phyloP scores from a whole-genome alignment of 2,329 filamentous ascomycete species.

The Cercospora citrullina region DNA sequence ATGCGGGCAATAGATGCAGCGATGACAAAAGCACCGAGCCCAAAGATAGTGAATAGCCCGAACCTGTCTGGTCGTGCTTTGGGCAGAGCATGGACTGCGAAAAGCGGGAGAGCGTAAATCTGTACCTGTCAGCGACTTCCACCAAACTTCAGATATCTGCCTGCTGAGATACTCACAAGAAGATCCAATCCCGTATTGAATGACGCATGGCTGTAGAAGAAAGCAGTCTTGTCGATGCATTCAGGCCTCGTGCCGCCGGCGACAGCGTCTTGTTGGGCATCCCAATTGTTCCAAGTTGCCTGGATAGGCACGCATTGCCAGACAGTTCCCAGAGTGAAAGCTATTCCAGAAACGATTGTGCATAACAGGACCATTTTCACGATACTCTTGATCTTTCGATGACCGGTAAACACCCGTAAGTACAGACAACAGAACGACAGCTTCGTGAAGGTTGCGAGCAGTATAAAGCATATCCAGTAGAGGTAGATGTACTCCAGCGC shows the following conservation, averaged over 20 bases:
- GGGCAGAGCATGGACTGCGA: constrained; percentile 30
- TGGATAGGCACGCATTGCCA: constrained; percentile 32
- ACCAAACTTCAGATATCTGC: neutral
- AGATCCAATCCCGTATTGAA: constrained; percentile 36
- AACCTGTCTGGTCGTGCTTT: constrained; percentile 26
- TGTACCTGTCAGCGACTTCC: neutral
- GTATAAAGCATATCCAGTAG: constrained; percentile 34
- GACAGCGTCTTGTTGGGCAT: neutral
- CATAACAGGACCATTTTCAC: constrained; percentile 17
- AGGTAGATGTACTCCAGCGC: constrained; percentile 34
- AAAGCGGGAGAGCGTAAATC: constrained; percentile 36
- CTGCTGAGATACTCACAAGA: constrained; percentile 24
- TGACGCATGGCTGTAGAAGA: constrained; percentile 34
- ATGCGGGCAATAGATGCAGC: constrained; percentile 33
- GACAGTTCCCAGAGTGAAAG: constrained; percentile 31
- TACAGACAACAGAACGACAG: constrained; percentile 33
- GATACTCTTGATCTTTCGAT: constrained; percentile 18
- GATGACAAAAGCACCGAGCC: constrained; percentile 32
- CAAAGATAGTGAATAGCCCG: constrained; percentile 31
- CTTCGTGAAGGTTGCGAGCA: constrained; percentile 33
- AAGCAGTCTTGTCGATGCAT: constrained; percentile 28
- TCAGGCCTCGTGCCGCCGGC: neutral
- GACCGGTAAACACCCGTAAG: constrained; percentile 27
- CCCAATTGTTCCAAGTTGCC: constrained; percentile 27
- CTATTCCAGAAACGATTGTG: constrained; percentile 22